These are phyloP conservation scores for Testicularia cyperi DNA, from an alignment of 1,284 basidiomycete species.

Conservation along the genomic window DNA sequence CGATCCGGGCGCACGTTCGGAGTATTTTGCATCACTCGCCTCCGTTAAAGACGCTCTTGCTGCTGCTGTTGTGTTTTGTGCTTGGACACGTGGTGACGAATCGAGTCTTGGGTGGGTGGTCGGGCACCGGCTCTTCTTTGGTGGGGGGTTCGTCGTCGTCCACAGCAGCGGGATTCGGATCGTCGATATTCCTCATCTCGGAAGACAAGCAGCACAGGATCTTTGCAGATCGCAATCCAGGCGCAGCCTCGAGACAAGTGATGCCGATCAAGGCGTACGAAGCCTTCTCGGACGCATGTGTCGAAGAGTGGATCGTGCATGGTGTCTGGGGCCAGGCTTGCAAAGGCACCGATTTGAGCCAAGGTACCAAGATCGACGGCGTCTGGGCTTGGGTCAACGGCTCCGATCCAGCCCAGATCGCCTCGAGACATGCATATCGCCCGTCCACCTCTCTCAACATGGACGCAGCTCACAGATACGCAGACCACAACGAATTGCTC, in stretches of 20 bases:
- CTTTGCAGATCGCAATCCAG: slow-evolving; percentile 8
- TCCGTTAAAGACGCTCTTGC: neutral
- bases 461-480: slow-evolving; percentile 23
- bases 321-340: slow-evolving; percentile 17
- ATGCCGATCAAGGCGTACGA: slow-evolving; percentile 24
- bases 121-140: too few species aligned
- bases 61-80: neutral
- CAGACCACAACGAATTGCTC: slow-evolving; percentile 38
- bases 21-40: too few species aligned
- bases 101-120: neutral
- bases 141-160: neutral
- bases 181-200: neutral
- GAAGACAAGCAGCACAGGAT: slow-evolving; percentile 5
- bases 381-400: slow-evolving; percentile 38
- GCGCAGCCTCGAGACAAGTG: slow-evolving; percentile 7
- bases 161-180: neutral
- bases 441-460: slow-evolving; percentile 22
- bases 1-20: too few species aligned
- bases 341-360: slow-evolving; percentile 11
- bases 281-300: slow-evolving; percentile 18
- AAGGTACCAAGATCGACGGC: slow-evolving; percentile 17
- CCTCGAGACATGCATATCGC: slow-evolving; percentile 15
- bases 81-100: neutral
- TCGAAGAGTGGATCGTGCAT: slow-evolving; percentile 26
- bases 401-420: slow-evolving; percentile 28